Conservation (phyloP, 2,329 filamentous ascomycete genomes). For the Colletotrichum nymphaeae region DNA sequence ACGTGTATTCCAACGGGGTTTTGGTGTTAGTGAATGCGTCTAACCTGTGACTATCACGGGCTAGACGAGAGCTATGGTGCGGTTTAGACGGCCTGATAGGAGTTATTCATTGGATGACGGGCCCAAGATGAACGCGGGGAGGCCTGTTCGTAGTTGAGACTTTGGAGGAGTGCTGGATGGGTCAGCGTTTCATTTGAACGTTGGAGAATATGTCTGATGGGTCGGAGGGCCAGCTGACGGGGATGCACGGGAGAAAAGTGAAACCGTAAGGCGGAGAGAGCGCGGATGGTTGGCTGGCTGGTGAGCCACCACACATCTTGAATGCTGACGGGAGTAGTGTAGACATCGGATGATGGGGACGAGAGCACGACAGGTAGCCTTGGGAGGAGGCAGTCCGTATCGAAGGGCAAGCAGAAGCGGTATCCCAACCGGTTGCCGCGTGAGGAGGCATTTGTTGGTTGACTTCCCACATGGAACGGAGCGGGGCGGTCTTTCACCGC, state of each 20-base stretch:
- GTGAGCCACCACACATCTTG: constrained; percentile 7
- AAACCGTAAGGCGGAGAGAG: constrained; percentile 26
- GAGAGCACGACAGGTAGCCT: neutral
- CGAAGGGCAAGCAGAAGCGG: constrained; percentile 9
- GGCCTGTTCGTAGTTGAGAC: constrained; percentile 15
- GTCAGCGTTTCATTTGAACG: constrained; percentile 29
- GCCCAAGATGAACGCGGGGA: constrained; percentile 6
- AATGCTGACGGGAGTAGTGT: constrained; percentile 13
- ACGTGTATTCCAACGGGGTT: neutral
- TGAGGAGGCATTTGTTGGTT: constrained; percentile 16
- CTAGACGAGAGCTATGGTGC: neutral
- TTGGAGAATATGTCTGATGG: constrained; percentile 19
- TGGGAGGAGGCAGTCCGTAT: constrained; percentile 12
- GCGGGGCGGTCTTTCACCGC: constrained; percentile 32
- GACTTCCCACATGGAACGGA: constrained; percentile 10
- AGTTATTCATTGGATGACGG: constrained; percentile 25
- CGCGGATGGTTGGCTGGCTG: constrained; percentile 21
- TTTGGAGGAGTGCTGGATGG: constrained; percentile 21
- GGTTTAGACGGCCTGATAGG: constrained; percentile 4
- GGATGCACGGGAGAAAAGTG: constrained; percentile 22
- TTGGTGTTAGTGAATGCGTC: neutral
- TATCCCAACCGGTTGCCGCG: constrained; percentile 9
- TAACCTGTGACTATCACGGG: neutral
- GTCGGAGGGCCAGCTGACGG: constrained; percentile 25
- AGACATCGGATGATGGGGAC: constrained; percentile 22